phyloP scores from a whole-genome alignment of 2,329 filamentous ascomycete species.

The Tothia fuscella region DNA sequence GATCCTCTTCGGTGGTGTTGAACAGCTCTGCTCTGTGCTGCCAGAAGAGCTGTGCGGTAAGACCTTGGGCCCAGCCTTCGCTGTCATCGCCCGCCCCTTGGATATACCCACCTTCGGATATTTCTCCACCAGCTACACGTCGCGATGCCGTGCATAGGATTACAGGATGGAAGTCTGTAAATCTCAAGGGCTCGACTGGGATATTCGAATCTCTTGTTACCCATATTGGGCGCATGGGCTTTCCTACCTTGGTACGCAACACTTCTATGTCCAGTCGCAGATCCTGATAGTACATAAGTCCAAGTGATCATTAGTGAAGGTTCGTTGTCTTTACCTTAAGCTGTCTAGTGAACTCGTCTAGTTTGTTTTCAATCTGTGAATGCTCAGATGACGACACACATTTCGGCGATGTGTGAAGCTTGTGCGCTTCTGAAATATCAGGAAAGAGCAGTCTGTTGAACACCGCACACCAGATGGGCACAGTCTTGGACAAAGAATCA shows the following conservation, averaged over 20 bases:
- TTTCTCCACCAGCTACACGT: conserved; percentile 55
- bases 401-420: conserved; percentile 58
- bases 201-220: conserved; percentile 52
- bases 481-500: conserved; percentile 84
- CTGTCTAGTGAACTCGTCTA: conserved; percentile 44
- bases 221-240: conserved; percentile 70
- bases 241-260: conserved; percentile 46
- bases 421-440: conserved; percentile 32
- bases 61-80: conserved; percentile 78
- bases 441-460: conserved; percentile 72
- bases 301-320: no score
- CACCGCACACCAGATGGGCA: conserved; percentile 87
- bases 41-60: conserved; percentile 78
- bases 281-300: conserved; percentile 38
- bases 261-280: conserved; percentile 49
- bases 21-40: conserved; percentile 49
- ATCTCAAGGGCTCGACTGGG: conserved; percentile 24
- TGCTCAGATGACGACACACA: conserved; percentile 65
- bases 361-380: conserved; percentile 56
- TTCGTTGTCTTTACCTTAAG: no score
- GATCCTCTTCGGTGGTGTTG: conserved; percentile 50
- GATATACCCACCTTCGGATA: conserved; percentile 65
- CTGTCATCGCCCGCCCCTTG: conserved; percentile 93
- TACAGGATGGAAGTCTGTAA: conserved; percentile 54
- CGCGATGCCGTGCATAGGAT: conserved; percentile 79